Percentiles rank a stretch among this genome's conserved stretches.
These are phyloP conservation scores for Polygonum maritimum DNA, from an alignment of 148 eudicot species.

Conservation along the genomic window DNA sequence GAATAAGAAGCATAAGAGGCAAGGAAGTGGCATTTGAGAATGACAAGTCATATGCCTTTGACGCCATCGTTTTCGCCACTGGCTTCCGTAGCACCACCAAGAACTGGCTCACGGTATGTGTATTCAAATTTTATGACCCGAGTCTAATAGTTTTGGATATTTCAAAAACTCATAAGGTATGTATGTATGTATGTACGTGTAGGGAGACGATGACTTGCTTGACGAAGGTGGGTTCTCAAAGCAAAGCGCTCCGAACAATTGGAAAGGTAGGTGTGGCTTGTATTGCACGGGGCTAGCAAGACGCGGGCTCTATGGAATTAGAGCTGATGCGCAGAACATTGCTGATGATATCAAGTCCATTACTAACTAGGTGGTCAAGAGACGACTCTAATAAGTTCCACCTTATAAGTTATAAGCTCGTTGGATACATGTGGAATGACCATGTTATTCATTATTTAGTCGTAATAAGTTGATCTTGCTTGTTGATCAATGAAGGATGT, in stretches of 20 bases:
- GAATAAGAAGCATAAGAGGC: background rate
- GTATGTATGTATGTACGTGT: conserved; percentile 15
- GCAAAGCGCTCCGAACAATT: background rate
- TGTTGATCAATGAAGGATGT: no score
- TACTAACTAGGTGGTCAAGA: background rate
- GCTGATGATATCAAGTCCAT: background rate
- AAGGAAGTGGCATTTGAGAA: conserved; percentile 7
- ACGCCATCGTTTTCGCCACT: conserved; percentile 61
- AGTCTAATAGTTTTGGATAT: no score
- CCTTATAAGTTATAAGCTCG: no score
- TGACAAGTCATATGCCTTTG: conserved; percentile 38
- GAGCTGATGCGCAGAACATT: background rate
- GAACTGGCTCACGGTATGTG: conserved; percentile 30
- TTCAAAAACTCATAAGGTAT: no score
- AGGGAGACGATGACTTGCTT: conserved; percentile 5
- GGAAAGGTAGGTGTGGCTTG: conserved; percentile 3
- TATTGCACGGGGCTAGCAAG: background rate
- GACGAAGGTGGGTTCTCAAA: conserved; percentile 1
- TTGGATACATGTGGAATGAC: no score
- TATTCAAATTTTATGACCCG: no score
- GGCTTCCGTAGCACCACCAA: conserved; percentile 52
- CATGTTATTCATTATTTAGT: no score
- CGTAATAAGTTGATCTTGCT: no score
- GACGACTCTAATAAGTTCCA: no score
- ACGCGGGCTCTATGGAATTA: background rate